Base-by-base conservation (phyloP, 768 basidiomycete genomes). In the Tylopilus vinaceipallidus region DNA sequence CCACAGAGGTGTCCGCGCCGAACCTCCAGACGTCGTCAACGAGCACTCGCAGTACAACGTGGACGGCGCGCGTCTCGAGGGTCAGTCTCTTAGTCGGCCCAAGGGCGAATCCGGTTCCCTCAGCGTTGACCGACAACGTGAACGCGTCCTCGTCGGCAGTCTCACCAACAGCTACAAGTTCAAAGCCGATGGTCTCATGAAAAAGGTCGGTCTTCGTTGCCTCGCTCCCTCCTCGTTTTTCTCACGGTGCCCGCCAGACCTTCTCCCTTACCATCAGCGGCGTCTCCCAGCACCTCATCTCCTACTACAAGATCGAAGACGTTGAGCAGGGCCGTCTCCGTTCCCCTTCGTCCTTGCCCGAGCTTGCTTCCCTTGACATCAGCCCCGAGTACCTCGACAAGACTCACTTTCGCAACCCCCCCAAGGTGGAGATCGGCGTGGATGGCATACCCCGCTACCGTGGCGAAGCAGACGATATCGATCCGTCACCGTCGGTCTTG, bases 91-190 rank as follows among this genome's bases (percentile, higher is more conserved):
- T 50, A 86, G 83, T 55, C 75, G 87, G 6, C 81, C 86, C 10
- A 84, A 82, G 65, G 69, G 74, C 42, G 85, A 81, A 46, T 57
- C 74, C 0, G 73, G 61, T 27, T 62, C 73, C 6, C 52, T 72
- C 11, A 72, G 76, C 29, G 68, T 88, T 47, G 88, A 92, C 63
- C 81, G 83, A 56, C 77, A 84, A 36, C 79, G 85, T 40, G 94
- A 97, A 68, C 75, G 92, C 42, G 83, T 81, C 22, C 76, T 98
- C 30, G 81, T 95, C 43, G 95, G 95, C 27, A 93, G 91, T 61
- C 71, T 98, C 61, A 97, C 94, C 9, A 94, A 92, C 70, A 88
- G 83, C 65, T 87, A 89, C 77, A 92, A 92, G 69, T 98, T 95
- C 79, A 95, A 95, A 64, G 68, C 78, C 0, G 87, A 92, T 49